Evolutionary conservation across 1,284 basidiomycete genomes (phyloP).

Genomic region (Kwoniella shivajii): DNA sequence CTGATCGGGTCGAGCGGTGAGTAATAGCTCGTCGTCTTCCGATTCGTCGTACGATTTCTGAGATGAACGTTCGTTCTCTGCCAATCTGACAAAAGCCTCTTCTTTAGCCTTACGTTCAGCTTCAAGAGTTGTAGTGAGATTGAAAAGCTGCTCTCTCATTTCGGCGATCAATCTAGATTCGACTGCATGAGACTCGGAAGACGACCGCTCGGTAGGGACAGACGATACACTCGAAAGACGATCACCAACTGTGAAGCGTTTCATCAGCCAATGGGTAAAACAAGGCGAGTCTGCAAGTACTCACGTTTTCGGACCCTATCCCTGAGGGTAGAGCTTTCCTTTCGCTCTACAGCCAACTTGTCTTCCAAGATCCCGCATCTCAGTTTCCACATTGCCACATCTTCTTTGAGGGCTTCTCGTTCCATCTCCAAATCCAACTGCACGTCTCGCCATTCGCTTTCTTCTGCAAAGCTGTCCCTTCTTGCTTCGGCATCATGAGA

Average conservation of each 20-base stretch:
- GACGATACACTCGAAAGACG: constrained; percentile 37
- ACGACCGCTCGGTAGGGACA: constrained; percentile 11
- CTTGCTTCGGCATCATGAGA: background rate
- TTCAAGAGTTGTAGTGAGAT: constrained; percentile 37
- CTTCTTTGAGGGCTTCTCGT: constrained; percentile 45
- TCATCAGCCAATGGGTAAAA: background rate
- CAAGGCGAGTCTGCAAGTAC: constrained; percentile 1
- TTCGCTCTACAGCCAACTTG: constrained; percentile 39
- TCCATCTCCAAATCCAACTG: constrained; percentile 48
- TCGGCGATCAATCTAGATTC: constrained; percentile 38
- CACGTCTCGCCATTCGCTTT: constrained; percentile 20
- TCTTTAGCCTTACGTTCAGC: constrained; percentile 40
- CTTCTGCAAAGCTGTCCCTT: constrained; percentile 21
- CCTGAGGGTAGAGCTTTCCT: constrained; percentile 33
- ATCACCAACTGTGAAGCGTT: constrained; percentile 25
- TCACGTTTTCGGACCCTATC: constrained; percentile 49
- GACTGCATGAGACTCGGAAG: constrained; percentile 12
- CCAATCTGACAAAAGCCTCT: constrained; percentile 19
- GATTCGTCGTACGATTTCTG: constrained; percentile 1
- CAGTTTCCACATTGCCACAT: constrained; percentile 45
- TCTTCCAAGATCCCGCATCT: constrained; percentile 43
- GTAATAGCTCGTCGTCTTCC: constrained; percentile 10
- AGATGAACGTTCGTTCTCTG: constrained; percentile 21
- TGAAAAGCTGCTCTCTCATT: constrained; percentile 47
- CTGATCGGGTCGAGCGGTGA: constrained; percentile 12